phyloP scores from a whole-genome alignment of 1,284 basidiomycete genomes.

The Trichosporon sp. region DNA sequence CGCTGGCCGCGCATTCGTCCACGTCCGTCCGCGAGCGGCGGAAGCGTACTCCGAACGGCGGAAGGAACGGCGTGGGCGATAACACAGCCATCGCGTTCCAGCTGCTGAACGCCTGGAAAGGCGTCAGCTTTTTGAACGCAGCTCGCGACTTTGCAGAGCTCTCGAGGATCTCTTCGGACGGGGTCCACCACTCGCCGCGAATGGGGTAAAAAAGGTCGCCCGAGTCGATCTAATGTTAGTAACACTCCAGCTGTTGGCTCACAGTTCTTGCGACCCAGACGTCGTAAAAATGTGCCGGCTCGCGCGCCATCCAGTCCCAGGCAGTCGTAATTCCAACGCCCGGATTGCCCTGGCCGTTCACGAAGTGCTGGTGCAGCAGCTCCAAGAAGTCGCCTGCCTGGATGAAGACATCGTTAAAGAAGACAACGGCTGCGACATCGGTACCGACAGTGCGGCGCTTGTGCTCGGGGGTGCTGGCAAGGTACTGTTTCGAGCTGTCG shows the following conservation, averaged over 20 bases:
- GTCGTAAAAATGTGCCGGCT: constrained; percentile 55
- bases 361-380: constrained; percentile 51
- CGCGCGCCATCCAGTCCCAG: constrained; percentile 54
- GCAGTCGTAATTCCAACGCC: constrained; percentile 51
- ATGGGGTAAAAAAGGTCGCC: constrained; percentile 58
- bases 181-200: constrained; percentile 47
- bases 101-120: constrained; percentile 55
- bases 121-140: constrained; percentile 41
- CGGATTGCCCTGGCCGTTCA: constrained; percentile 30
- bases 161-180: constrained; percentile 49
- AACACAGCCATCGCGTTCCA: constrained; percentile 56
- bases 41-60: constrained; percentile 48
- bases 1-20: constrained; percentile 53
- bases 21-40: constrained; percentile 39
- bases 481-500: constrained; percentile 26
- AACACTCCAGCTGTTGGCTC: constrained; percentile 25
- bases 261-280: constrained; percentile 56
- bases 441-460: constrained; percentile 25
- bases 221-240: constrained; percentile 42
- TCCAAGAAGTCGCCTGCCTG: constrained; percentile 52
- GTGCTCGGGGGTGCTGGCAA: constrained; percentile 25
- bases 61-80: constrained; percentile 47
- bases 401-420: constrained; percentile 57
- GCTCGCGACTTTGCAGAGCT: constrained; percentile 39
- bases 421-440: constrained; percentile 47